Base-by-base conservation (phyloP, 1,139 yeast species). In the Candida sojae region DNA sequence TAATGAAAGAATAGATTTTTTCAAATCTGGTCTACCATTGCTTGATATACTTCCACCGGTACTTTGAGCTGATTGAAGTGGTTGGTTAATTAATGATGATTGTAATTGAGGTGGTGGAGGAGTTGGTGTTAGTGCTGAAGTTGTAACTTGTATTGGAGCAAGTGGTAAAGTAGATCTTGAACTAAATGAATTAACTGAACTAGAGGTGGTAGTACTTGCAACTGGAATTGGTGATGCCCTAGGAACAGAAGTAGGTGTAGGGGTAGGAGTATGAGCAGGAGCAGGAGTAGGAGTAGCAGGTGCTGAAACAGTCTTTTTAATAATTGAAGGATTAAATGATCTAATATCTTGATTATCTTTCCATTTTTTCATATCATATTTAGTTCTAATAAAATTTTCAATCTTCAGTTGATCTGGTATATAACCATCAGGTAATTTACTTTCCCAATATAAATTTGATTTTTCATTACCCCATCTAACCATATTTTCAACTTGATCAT, bases 281-380 rank as follows among this genome's bases (percentile, higher is more conserved):
- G 39, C 25, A 51, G 45, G 31, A 39, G 36, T 34, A 6, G 29
- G 29, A 6, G 29, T 8, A 26, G 29, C 29, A 17, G 21, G 21
- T 4, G 56, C 53, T 25, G 53, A 6, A 35, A 23, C 29, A 1
- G 39, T 2, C 25, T 13, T 36, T 23, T 36, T 23, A n/a, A n/a
- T 17, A 25, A n/a, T n/a, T 10, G 28, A n/a, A 4, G 39, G 30
- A 26, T 23, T 36, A 12, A 36, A 36, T 10, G 39, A 36, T 36
- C 39, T 36, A n/a, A 36, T 36, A 36, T 36, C 39, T 26, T 36
- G 39, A 25, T 80, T 67, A 17, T 70, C 64, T 11, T 78, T 84
- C 99, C 99, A 93, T 62, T 92, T 87, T 68, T 86, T 89, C 70
- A 87, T 63, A 57, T 90, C 98, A 62, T 93, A 93, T 66, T 93